phyloP scores from a whole-genome alignment of 352 stramenopile genomes.

The Phytophthora sojae region DNA sequence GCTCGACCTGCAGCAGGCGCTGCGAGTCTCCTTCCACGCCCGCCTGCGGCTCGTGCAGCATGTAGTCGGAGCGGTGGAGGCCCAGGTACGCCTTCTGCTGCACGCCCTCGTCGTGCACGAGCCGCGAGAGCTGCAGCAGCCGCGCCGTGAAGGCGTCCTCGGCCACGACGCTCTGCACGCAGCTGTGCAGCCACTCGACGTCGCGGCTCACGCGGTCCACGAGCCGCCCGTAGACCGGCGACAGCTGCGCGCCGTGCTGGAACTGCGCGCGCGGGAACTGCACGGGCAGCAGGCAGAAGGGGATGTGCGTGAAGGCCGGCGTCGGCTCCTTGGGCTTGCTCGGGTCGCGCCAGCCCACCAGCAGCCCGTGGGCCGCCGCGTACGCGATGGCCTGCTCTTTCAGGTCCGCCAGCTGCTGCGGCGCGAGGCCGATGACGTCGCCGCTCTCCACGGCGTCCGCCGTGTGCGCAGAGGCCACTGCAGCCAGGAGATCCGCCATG shows the following conservation, averaged over 20 bases:
- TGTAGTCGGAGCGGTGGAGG: slow-evolving; percentile 95
- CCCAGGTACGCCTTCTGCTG: slow-evolving; percentile 89
- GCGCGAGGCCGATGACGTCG: slow-evolving; percentile 49
- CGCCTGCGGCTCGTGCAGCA: slow-evolving; percentile 88
- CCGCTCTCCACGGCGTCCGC: slow-evolving; percentile 33
- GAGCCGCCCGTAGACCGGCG: slow-evolving; percentile 75
- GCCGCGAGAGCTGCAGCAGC: slow-evolving; percentile 82
- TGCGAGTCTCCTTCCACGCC: slow-evolving; percentile 48
- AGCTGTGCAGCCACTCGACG: slow-evolving; percentile 79
- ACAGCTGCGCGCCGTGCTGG: slow-evolving; percentile 69
- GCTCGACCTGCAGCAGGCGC: slow-evolving; percentile 94
- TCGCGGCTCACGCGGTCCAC: slow-evolving; percentile 87
- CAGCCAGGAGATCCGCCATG: slow-evolving; percentile 61
- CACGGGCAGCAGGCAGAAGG: slow-evolving; percentile 76
- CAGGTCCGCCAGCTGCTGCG: slow-evolving; percentile 49
- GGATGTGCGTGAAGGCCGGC: slow-evolving; percentile 78
- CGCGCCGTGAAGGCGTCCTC: slow-evolving; percentile 89
- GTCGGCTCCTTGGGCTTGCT: slow-evolving; percentile 29
- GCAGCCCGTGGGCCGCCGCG: slow-evolving; percentile 74
- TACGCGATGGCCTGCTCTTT: slow-evolving; percentile 82
- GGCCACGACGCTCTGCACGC: slow-evolving; percentile 73
- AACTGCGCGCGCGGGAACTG: slow-evolving; percentile 70
- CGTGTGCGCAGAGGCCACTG: slow-evolving; percentile 35
- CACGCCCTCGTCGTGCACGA: slow-evolving; percentile 69
- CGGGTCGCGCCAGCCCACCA: slow-evolving; percentile 68